Percentiles rank a stretch among this genome's conserved stretches.
Conservation (phyloP, 192 early-diverging fungal species). For the Backusella liffmaniae region DNA sequence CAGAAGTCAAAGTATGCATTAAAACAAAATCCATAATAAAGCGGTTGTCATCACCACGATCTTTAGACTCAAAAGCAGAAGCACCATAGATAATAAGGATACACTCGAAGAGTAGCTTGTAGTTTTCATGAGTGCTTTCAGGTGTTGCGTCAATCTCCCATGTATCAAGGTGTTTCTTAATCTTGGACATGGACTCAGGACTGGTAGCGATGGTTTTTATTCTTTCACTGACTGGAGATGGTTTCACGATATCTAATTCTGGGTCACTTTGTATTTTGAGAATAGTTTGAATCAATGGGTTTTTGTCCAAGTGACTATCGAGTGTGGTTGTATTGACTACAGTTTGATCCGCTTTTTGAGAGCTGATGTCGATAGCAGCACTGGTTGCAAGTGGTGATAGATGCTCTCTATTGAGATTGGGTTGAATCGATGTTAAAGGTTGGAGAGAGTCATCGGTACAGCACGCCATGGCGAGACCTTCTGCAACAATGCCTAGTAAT, state of each 20-base stretch:
- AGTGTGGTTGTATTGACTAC: neutral
- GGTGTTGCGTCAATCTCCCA: slow-evolving; percentile 40
- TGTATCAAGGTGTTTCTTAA: slow-evolving; percentile 33
- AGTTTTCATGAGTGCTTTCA: slow-evolving; percentile 39
- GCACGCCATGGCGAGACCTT: slow-evolving; percentile 49
- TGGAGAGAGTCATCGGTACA: slow-evolving; percentile 33
- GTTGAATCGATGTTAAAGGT: slow-evolving; percentile 8
- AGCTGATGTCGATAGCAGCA: neutral
- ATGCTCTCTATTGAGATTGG: neutral
- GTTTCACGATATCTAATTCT: slow-evolving; percentile 20
- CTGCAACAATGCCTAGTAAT: slow-evolving; percentile 46
- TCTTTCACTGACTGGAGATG: neutral
- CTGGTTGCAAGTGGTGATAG: neutral
- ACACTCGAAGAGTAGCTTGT: slow-evolving; percentile 37
- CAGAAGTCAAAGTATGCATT: slow-evolving; percentile 53
- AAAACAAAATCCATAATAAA: slow-evolving; percentile 45
- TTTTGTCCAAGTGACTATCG: neutral
- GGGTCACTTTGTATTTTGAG: slow-evolving; percentile 33
- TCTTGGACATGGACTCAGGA: neutral
- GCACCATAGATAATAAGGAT: slow-evolving; percentile 39
- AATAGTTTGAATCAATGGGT: slow-evolving; percentile 40
- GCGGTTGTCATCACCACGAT: neutral
- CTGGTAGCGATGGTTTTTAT: neutral
- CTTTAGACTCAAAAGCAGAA: slow-evolving; percentile 27
- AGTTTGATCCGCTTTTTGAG: neutral